phyloP scores from a whole-genome alignment of 805 yeast genomes.

The Metschnikowia picachoensis region DNA sequence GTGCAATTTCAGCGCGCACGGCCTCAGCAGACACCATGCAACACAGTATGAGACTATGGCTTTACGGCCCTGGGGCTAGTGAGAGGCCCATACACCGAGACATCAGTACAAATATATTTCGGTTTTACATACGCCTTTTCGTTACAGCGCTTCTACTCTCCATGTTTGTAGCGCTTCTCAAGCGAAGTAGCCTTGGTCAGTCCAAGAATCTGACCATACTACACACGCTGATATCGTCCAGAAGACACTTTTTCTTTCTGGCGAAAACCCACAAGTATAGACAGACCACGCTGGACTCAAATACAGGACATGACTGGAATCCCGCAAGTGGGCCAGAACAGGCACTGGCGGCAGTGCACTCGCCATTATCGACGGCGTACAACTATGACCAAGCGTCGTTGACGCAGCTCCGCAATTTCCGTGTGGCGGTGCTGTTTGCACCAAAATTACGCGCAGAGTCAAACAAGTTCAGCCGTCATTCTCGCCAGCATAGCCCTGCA shows the following conservation, averaged over 20 bases:
- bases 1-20: no score
- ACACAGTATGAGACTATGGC: no score
- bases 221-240: background rate
- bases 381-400: conserved; percentile 20
- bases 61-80: no score
- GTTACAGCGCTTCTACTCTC: background rate
- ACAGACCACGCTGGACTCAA: conserved; percentile 10
- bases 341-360: conserved; percentile 1
- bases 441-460: conserved; percentile 65
- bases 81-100: background rate
- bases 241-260: conserved; percentile 10
- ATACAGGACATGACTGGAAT: conserved; percentile 16
- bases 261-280: conserved; percentile 3
- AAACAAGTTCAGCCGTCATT: conserved; percentile 34
- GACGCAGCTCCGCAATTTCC: conserved; percentile 36
- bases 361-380: conserved; percentile 15
- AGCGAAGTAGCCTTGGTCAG: no score
- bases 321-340: conserved; percentile 7
- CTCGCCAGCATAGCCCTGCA: conserved; percentile 35
- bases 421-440: conserved; percentile 66
- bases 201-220: no score
- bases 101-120: background rate
- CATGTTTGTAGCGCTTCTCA: conserved; percentile 9
- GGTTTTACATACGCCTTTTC: background rate
- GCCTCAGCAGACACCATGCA: no score